phyloP scores from a whole-genome alignment of 441 rosid species.

The Erodium texanum region DNA sequence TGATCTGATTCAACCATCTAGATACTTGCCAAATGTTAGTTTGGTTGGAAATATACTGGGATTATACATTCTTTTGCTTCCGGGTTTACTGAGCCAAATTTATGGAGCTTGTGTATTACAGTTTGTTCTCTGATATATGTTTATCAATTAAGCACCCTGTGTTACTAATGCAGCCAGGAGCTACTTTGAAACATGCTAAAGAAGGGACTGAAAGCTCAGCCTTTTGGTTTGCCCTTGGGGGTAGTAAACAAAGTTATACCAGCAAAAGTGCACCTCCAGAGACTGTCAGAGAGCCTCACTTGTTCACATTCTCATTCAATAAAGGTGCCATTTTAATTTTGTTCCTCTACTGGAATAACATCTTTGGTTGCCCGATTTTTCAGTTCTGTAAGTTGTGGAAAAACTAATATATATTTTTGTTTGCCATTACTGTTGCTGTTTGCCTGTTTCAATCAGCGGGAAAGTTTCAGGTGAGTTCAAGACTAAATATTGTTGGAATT shows the following conservation, averaged over 20 bases:
- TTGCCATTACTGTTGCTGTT: slow-evolving; percentile 34
- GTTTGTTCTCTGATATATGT: slow-evolving; percentile 1
- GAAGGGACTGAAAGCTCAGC: slow-evolving; percentile 98
- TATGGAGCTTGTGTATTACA: neutral
- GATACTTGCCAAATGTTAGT: no score
- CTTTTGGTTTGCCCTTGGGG: slow-evolving; percentile 96
- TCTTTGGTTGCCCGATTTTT: neutral
- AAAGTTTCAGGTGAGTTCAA: slow-evolving; percentile 77
- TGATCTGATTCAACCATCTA: no score
- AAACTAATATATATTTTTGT: slow-evolving; percentile 15
- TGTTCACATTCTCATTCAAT: slow-evolving; percentile 56
- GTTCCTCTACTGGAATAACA: neutral
- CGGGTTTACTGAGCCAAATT: neutral
- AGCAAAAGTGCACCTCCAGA: slow-evolving; percentile 62
- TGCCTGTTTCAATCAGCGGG: slow-evolving; percentile 59
- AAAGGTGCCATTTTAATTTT: slow-evolving; percentile 44
- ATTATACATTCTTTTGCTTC: no score
- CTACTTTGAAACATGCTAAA: slow-evolving; percentile 73
- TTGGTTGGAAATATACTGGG: no score
- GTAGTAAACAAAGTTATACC: slow-evolving; percentile 69
- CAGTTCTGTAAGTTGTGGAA: neutral
- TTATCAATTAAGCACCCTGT: neutral
- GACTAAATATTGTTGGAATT: slow-evolving; percentile 17
- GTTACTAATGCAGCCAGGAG: slow-evolving; percentile 62
- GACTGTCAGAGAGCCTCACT: slow-evolving; percentile 71